Percentiles rank a stretch among this genome's conserved stretches.
Conservation (phyloP, 225 moss, liverwort and hornwort genomes). For the Rhytidiadelphus loreus region DNA sequence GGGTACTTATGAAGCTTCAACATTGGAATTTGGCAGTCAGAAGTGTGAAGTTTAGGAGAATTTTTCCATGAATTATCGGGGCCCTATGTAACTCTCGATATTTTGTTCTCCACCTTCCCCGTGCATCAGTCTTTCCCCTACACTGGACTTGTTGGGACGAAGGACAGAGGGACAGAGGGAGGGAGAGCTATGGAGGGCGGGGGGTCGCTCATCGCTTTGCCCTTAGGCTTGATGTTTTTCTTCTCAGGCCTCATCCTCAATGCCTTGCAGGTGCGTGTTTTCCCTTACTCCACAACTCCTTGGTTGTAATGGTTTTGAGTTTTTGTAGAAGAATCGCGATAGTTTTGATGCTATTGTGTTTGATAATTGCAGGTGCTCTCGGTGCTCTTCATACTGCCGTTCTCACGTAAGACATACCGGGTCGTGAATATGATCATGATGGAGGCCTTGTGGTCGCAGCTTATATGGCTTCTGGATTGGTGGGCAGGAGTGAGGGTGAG, state of each 20-base stretch:
- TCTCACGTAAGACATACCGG: constrained; percentile 74
- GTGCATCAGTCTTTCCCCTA: background rate
- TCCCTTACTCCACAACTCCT: background rate
- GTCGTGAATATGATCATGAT: constrained; percentile 70
- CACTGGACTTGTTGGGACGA: background rate
- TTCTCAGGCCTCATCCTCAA: constrained; percentile 80
- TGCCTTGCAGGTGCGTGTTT: constrained; percentile 53
- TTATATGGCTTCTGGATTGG: constrained; percentile 93
- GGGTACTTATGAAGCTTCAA: background rate
- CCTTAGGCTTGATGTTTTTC: constrained; percentile 78
- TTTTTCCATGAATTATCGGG: background rate
- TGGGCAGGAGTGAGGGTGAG: constrained; percentile 84
- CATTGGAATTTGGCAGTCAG: background rate
- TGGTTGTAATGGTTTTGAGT: background rate
- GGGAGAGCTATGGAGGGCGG: constrained; percentile 16
- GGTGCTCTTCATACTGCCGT: constrained; percentile 52
- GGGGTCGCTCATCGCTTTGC: constrained; percentile 52
- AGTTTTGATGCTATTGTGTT: background rate
- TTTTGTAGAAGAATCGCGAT: background rate
- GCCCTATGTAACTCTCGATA: background rate
- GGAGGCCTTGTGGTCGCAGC: constrained; percentile 89
- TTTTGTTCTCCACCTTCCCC: background rate
- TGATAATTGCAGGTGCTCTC: constrained; percentile 44
- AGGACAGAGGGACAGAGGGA: background rate
- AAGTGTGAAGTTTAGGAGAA: background rate